A percentile compares a stretch with the other conserved stretches of the same genome.
Evolutionary conservation across 352 stramenopile genomes (phyloP).

Genomic region (Phytophthora hibernalis): DNA sequence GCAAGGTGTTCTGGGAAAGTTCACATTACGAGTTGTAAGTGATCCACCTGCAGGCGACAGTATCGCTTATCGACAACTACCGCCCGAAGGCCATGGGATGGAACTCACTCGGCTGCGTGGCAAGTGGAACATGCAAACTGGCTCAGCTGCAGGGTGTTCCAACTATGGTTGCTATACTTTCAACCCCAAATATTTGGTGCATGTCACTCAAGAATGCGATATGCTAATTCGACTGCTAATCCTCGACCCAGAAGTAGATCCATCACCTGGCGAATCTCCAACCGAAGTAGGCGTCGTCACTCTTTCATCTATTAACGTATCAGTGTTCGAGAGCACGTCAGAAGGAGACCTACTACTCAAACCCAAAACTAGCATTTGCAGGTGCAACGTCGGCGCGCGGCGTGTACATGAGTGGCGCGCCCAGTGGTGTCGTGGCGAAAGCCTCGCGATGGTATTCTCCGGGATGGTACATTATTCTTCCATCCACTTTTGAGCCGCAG

Average conservation of each 20-base stretch:
- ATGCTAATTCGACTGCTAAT: conserved; percentile 66
- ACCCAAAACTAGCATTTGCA: conserved; percentile 58
- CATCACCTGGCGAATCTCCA: conserved; percentile 14
- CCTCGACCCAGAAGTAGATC: conserved; percentile 22
- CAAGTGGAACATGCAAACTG: conserved; percentile 58
- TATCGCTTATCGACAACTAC: conserved; percentile 45
- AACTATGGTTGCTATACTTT: conserved; percentile 87
- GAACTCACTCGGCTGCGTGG: conserved; percentile 44
- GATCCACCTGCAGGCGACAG: conserved; percentile 51
- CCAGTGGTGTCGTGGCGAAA: conserved; percentile 61
- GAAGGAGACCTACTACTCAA: conserved; percentile 66
- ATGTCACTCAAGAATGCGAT: conserved; percentile 55
- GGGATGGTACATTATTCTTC: conserved; percentile 78
- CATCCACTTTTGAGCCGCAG: conserved; percentile 78
- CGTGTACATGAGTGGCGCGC: conserved; percentile 61
- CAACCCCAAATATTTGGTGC: conserved; percentile 81
- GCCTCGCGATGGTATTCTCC: conserved; percentile 38
- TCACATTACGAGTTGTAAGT: conserved; percentile 66
- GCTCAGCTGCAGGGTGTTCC: conserved; percentile 74
- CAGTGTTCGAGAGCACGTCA: conserved; percentile 68
- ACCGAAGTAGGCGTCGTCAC: conserved; percentile 1
- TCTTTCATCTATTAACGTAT: conserved; percentile 73
- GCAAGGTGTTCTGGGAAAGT: conserved; percentile 42
- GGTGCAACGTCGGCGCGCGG: conserved; percentile 62
- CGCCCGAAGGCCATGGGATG: conserved; percentile 66